A percentile compares a stretch with the other conserved stretches of the same genome.
phyloP scores from a whole-genome alignment of 768 basidiomycete genomes.

The Naematelia aurantialba region DNA sequence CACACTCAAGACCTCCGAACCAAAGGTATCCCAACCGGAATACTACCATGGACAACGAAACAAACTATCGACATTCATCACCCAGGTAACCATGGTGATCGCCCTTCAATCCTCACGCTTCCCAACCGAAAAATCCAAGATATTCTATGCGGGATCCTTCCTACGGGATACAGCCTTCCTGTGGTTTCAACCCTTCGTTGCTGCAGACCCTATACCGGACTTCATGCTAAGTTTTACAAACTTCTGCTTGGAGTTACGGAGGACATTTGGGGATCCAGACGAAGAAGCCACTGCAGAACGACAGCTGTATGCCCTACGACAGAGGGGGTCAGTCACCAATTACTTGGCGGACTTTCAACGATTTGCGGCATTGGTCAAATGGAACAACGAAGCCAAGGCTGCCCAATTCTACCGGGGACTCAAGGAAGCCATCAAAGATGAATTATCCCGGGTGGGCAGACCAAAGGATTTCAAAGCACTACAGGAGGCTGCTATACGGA shows the following conservation, averaged over 20 bases:
- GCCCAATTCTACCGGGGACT: constrained; percentile 29
- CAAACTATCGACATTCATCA: constrained; percentile 14
- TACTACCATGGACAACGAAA: constrained; percentile 12
- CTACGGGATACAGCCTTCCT: constrained; percentile 18
- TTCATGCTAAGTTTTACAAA: constrained; percentile 10
- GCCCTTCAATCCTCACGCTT: constrained; percentile 13
- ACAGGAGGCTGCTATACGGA: constrained; percentile 8
- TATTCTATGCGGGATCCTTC: constrained; percentile 16
- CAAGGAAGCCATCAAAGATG: constrained; percentile 22
- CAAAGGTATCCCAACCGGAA: constrained; percentile 14
- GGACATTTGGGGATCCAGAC: constrained; percentile 17
- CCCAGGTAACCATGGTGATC: constrained; percentile 21
- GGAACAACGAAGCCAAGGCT: constrained; percentile 18
- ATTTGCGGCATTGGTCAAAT: constrained; percentile 8
- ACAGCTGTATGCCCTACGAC: constrained; percentile 12
- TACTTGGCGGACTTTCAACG: constrained; percentile 15
- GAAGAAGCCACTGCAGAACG: constrained; percentile 15
- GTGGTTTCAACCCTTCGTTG: constrained; percentile 19
- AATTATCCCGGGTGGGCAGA: constrained; percentile 9
- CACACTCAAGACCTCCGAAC: constrained; percentile 5
- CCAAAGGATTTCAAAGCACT: constrained; percentile 12
- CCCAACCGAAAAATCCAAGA: constrained; percentile 16
- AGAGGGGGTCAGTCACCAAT: constrained; percentile 12
- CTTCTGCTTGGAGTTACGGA: constrained; percentile 12
- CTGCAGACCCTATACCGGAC: background rate